phyloP scores from a whole-genome alignment of 176 grass and related monocot genomes.

The Poa annua region DNA sequence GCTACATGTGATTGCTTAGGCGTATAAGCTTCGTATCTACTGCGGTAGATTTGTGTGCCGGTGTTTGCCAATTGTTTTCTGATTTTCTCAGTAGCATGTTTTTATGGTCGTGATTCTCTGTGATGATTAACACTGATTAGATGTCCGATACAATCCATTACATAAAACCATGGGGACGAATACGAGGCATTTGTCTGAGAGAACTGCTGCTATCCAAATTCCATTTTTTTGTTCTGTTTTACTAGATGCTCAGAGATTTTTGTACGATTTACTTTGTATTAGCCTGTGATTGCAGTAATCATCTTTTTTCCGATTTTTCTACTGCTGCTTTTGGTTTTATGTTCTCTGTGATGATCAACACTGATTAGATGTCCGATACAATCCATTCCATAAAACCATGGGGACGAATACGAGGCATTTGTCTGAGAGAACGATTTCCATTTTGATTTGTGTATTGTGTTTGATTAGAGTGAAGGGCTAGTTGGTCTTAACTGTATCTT shows the following conservation, averaged over 20 bases:
- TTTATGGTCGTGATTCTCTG: not conserved
- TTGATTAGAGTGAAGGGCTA: not conserved
- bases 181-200: slow-evolving; percentile 37
- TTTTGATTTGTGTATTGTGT: not conserved
- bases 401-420: slow-evolving; percentile 38
- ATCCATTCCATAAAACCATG: slow-evolving; percentile 37
- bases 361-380: slow-evolving; percentile 40
- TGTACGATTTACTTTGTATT: not conserved
- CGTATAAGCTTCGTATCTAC: too few species aligned
- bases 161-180: slow-evolving; percentile 39
- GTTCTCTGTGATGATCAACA: slow-evolving; percentile 46
- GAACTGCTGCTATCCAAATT: not conserved
- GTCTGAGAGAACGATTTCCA: not conserved
- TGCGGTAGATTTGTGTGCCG: not conserved
- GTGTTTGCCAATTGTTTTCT: not conserved
- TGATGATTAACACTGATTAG: slow-evolving; percentile 44
- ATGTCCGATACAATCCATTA: slow-evolving; percentile 42
- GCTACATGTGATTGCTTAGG: not conserved
- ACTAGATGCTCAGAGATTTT: not conserved
- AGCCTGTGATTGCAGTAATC: too few species aligned
- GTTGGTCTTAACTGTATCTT: not conserved
- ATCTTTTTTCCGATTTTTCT: not conserved
- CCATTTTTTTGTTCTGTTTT: not conserved
- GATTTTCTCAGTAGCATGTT: not conserved
- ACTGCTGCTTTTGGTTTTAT: rapidly evolving